Evolutionary conservation across 805 yeast genomes (phyloP).

Genomic region (Saturnispora galanensis): DNA sequence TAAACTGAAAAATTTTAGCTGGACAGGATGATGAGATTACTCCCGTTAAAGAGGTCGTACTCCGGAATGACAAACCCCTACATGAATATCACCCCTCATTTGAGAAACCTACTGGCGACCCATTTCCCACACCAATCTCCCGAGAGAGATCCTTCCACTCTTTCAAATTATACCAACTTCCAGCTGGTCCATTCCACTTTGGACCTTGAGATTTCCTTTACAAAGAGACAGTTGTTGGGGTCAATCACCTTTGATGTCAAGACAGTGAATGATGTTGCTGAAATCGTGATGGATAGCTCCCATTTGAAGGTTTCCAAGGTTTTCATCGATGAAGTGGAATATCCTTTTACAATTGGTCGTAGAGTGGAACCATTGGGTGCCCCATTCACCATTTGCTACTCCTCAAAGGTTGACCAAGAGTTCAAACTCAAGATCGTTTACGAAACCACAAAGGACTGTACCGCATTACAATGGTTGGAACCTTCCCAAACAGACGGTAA

Average conservation of each 20-base stretch:
- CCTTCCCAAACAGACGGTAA: constrained; percentile 67
- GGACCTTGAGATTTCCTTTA: constrained; percentile 47
- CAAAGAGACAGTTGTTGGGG: constrained; percentile 43
- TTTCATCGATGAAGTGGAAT: constrained; percentile 30
- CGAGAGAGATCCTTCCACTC: constrained; percentile 66
- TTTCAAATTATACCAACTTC: constrained; percentile 58
- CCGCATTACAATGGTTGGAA: constrained; percentile 82
- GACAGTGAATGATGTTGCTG: constrained; percentile 21
- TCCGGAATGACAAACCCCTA: constrained; percentile 11
- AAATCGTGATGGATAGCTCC: constrained; percentile 61
- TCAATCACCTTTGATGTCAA: constrained; percentile 38
- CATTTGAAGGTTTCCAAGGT: constrained; percentile 40
- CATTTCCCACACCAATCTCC: constrained; percentile 35
- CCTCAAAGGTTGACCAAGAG: constrained; percentile 12
- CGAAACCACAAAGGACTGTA: constrained; percentile 62
- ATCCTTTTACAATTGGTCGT: constrained; percentile 27
- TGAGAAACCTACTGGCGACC: constrained; percentile 19
- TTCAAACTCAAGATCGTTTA: constrained; percentile 37
- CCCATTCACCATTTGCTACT: constrained; percentile 32
- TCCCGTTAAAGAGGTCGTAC: neutral
- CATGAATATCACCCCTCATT: constrained; percentile 21
- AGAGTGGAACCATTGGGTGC: constrained; percentile 52
- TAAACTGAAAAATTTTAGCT: too few species aligned
- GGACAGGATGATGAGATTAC: too few species aligned
- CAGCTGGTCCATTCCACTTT: constrained; percentile 42